Percentiles rank a stretch among this genome's conserved stretches.
These are phyloP conservation scores for Phaeosphaeria sp. DNA, from an alignment of 2,329 filamentous ascomycete species.

Conservation along the genomic window DNA sequence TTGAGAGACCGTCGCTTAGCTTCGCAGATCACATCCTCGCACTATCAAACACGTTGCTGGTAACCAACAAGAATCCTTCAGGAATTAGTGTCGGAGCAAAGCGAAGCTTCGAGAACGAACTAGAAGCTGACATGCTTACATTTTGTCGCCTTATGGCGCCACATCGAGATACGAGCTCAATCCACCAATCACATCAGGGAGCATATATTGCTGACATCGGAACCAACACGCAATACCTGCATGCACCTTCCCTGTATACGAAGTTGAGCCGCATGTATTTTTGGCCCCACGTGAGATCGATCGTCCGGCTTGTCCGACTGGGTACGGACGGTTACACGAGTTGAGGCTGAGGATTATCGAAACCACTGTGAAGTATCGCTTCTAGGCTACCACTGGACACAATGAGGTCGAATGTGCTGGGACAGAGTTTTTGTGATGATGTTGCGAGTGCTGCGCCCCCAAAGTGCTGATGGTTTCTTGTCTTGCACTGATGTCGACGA, in stretches of 20 bases:
- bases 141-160: background rate
- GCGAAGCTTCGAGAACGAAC: too few relatives aligned
- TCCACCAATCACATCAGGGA: background rate
- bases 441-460: background rate
- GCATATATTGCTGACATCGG: background rate
- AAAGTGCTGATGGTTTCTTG: background rate
- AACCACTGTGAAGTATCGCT: background rate
- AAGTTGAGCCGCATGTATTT: background rate
- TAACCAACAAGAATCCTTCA: background rate
- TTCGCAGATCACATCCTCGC: background rate
- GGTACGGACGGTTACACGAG: background rate
- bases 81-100: background rate
- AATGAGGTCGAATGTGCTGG: background rate
- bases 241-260: background rate
- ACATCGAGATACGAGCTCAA: background rate
- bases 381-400: background rate
- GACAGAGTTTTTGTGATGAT: background rate
- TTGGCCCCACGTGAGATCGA: background rate
- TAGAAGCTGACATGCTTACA: background rate
- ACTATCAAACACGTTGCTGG: background rate
- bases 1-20: background rate
- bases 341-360: background rate
- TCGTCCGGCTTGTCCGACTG: background rate
- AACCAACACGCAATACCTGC: background rate
- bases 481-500: background rate